These are phyloP conservation scores for Mortierella sp. DNA, from an alignment of 371 early-diverging fungal genomes.

Conservation along the genomic window DNA sequence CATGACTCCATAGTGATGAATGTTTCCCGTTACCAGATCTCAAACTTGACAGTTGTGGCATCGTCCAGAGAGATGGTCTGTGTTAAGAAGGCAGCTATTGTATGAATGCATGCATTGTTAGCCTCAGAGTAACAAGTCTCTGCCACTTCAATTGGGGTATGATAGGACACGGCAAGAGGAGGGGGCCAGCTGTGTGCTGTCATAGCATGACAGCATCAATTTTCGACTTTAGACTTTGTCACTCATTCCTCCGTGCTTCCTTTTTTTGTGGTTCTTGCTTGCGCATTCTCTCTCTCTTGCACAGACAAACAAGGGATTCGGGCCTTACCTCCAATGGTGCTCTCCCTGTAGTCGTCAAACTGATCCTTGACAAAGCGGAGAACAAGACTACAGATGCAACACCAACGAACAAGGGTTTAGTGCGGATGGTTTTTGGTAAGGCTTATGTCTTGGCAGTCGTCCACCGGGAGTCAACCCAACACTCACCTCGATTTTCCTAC, in stretches of 20 bases:
- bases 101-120: background rate
- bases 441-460: background rate
- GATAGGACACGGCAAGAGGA: too few species aligned
- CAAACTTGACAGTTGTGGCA: slow-evolving; percentile 80
- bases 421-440: background rate
- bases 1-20: background rate
- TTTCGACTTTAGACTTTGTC: slow-evolving; percentile 21
- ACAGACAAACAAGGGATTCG: background rate
- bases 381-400: slow-evolving; percentile 75
- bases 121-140: too few species aligned
- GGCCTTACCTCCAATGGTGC: slow-evolving; percentile 93
- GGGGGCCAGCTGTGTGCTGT: too few species aligned
- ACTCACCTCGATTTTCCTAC: slow-evolving; percentile 89
- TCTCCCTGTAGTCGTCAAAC: slow-evolving; percentile 98
- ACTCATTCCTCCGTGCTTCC: too few species aligned
- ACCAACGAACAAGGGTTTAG: background rate
- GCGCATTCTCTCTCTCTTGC: too few species aligned
- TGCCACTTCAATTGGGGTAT: too few species aligned
- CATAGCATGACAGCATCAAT: too few species aligned
- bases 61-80: slow-evolving; percentile 79
- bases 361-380: slow-evolving; percentile 96
- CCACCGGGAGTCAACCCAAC: background rate
- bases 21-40: slow-evolving; percentile 76
- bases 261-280: too few species aligned
- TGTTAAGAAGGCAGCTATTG: slow-evolving; percentile 84